phyloP scores from a whole-genome alignment of 129 eudicot genomes.

The Centaurea solstitialis region DNA sequence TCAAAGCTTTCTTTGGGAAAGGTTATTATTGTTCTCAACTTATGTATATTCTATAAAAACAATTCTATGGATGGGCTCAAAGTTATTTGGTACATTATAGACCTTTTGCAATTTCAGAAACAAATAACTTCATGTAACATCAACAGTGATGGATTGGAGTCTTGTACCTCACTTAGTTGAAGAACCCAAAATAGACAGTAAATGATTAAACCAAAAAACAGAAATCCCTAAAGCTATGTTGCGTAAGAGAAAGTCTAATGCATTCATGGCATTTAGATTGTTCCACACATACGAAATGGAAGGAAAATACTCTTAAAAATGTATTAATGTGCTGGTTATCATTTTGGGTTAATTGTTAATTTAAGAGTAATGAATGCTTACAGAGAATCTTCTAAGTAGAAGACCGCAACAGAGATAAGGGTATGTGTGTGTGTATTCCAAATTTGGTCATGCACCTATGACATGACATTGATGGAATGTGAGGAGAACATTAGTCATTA shows the following conservation, averaged over 20 bases:
- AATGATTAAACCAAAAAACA: background rate
- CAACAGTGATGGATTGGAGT: background rate
- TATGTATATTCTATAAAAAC: background rate
- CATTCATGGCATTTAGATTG: background rate
- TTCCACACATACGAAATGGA: background rate
- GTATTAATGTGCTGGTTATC: background rate
- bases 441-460: background rate
- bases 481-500: background rate
- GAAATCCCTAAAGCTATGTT: background rate
- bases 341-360: background rate
- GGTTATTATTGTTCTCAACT: conserved; percentile 33
- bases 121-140: background rate
- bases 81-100: background rate
- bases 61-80: background rate
- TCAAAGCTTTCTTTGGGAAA: conserved; percentile 82
- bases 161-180: background rate
- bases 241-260: background rate
- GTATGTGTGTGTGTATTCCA: background rate
- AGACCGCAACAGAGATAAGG: background rate
- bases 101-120: background rate
- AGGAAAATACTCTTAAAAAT: too few relatives aligned
- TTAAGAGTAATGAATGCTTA: background rate
- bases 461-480: background rate
- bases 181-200: background rate
- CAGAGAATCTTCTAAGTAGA: background rate